Evolutionary conservation across 768 basidiomycete genomes (phyloP).

Genomic region (Candolleomyces aberdarensis): DNA sequence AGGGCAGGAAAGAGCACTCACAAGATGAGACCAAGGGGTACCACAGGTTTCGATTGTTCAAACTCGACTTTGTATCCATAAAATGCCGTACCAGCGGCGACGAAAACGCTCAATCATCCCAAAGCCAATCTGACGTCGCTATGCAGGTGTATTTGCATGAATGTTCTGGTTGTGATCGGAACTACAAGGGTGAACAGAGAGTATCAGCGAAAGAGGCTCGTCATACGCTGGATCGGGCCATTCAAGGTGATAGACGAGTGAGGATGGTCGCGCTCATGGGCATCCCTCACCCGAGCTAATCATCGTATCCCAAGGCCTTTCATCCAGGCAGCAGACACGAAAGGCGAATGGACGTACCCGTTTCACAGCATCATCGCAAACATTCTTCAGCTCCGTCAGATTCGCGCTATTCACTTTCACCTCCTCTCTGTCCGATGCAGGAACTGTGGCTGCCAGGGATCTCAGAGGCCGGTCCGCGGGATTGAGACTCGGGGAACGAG

Average conservation of each 20-base stretch:
- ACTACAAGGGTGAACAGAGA: not conserved
- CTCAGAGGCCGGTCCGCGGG: too few relatives aligned
- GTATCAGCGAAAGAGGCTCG: not conserved
- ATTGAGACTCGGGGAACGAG: conserved; percentile 7
- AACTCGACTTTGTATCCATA: conserved; percentile 91
- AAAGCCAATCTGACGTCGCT: conserved; percentile 85
- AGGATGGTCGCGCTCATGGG: not conserved
- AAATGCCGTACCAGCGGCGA: conserved; percentile 75
- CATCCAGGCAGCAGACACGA: too few relatives aligned
- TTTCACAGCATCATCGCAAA: conserved; percentile 86
- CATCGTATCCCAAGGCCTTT: too few relatives aligned
- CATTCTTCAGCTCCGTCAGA: conserved; percentile 66
- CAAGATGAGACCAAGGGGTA: conserved; percentile 80
- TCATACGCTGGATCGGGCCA: too few relatives aligned
- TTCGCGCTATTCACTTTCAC: too few relatives aligned
- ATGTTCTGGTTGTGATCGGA: conserved; percentile 68
- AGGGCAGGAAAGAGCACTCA: conserved; percentile 34
- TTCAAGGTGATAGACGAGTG: too few relatives aligned
- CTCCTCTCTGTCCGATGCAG: too few relatives aligned
- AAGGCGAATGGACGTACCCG: conserved; percentile 48
- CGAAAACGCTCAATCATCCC: conserved; percentile 82
- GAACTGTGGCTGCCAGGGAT: conserved; percentile 53
- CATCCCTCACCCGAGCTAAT: not conserved
- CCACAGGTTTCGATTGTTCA: conserved; percentile 78
- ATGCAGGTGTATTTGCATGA: too few relatives aligned